These are phyloP conservation scores for Neurospora sp. DNA, from an alignment of 495 filamentous ascomycete species.

Conservation along the genomic window DNA sequence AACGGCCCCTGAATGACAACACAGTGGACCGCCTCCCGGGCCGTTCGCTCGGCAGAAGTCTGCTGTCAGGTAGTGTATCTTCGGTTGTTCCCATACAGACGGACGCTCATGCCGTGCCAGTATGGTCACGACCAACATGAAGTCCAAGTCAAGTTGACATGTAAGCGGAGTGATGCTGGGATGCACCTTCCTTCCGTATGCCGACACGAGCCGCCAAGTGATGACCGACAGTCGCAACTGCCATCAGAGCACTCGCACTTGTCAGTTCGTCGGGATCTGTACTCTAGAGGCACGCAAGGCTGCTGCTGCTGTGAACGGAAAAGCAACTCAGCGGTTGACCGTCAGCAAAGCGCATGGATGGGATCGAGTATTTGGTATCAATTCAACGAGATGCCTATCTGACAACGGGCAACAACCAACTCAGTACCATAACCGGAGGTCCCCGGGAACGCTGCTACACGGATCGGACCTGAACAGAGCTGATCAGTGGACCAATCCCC, in stretches of 20 bases:
- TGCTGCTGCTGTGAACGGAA: too few species aligned
- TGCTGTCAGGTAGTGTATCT: not conserved
- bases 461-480: too few species aligned
- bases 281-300: too few species aligned
- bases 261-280: too few species aligned
- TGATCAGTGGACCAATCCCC: too few species aligned
- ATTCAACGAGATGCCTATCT: too few species aligned
- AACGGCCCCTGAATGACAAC: fast-evolving
- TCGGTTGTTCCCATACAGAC: not conserved
- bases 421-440: too few species aligned
- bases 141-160: not conserved
- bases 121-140: not conserved
- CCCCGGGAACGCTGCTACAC: too few species aligned
- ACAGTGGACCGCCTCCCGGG: not conserved
- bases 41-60: not conserved
- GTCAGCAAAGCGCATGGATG: too few species aligned
- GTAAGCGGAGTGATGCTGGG: not conserved
- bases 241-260: not conserved
- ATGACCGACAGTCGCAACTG: not conserved
- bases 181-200: not conserved
- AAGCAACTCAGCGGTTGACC: too few species aligned
- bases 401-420: too few species aligned
- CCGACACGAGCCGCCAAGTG: not conserved
- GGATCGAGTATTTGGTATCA: too few species aligned
- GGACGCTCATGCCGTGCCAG: not conserved